Percentiles rank a stretch among this genome's conserved stretches.
phyloP scores from a whole-genome alignment of 1,139 yeast genomes.

The Yamadazyma kanchanaburiensis region DNA sequence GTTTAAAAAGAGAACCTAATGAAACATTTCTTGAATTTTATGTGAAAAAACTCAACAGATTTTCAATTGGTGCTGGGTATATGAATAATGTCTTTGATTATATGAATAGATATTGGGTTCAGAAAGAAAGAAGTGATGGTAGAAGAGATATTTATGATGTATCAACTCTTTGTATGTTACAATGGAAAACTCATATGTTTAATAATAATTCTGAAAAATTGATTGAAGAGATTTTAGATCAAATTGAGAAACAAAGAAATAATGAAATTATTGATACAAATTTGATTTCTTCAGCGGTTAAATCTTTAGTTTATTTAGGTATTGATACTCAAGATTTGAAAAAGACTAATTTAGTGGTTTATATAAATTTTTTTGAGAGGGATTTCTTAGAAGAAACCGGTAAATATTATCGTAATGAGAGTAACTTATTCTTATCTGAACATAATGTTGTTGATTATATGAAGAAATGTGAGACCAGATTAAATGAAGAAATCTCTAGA shows the following conservation, averaged over 20 bases:
- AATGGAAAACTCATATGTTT: constrained; percentile 87
- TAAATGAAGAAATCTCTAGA: constrained; percentile 77
- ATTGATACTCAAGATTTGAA: constrained; percentile 80
- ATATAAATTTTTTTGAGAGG: constrained; percentile 74
- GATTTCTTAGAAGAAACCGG: constrained; percentile 73
- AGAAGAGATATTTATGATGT: constrained; percentile 88
- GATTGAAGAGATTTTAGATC: constrained; percentile 68
- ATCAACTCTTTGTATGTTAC: constrained; percentile 77
- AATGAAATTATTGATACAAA: constrained; percentile 72
- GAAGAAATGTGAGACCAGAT: constrained; percentile 77
- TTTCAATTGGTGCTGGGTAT: constrained; percentile 87
- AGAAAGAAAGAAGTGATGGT: constrained; percentile 95
- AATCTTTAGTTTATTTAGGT: constrained; percentile 76
- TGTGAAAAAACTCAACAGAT: constrained; percentile 85
- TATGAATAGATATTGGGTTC: constrained; percentile 97
- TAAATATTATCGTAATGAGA: constrained; percentile 69
- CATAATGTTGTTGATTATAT: constrained; percentile 90
- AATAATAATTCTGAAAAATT: constrained; percentile 57
- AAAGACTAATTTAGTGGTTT: constrained; percentile 78
- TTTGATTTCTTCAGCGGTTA: constrained; percentile 70
- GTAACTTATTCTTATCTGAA: constrained; percentile 59
- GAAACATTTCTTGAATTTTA: constrained; percentile 82
- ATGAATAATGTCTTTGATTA: constrained; percentile 93
- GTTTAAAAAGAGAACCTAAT: constrained; percentile 46
- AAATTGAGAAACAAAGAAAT: constrained; percentile 75